Percentiles rank a stretch among this genome's conserved stretches.
These are phyloP conservation scores for Paramarasmius palmivorus DNA, from an alignment of 1,284 basidiomycete species.

Conservation along the genomic window DNA sequence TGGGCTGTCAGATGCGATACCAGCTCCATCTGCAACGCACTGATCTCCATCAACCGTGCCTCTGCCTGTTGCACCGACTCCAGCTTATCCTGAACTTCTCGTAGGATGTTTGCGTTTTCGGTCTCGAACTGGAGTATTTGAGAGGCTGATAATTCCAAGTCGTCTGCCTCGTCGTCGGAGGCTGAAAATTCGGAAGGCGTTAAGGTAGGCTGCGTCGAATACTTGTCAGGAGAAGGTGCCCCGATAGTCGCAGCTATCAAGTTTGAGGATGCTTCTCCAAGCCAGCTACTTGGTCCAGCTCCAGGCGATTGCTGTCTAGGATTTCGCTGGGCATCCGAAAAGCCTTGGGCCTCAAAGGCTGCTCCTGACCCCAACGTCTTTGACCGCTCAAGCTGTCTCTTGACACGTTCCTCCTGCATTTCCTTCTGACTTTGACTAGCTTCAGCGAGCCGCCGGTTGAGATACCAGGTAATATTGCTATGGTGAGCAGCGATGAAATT, in stretches of 20 bases:
- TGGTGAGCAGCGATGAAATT: conserved; percentile 83
- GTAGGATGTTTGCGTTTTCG: conserved; percentile 84
- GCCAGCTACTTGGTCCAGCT: conserved; percentile 46
- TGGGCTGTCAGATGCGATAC: conserved; percentile 84
- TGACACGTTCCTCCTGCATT: conserved; percentile 86
- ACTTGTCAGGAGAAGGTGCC: conserved; percentile 35
- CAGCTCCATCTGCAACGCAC: conserved; percentile 86
- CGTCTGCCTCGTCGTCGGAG: conserved; percentile 63
- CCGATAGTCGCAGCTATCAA: conserved; percentile 67
- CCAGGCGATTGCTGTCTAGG: conserved; percentile 17
- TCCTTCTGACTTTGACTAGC: conserved; percentile 79
- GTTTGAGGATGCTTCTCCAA: conserved; percentile 62
- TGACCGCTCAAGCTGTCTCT: conserved; percentile 77
- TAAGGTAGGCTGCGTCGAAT: conserved; percentile 25
- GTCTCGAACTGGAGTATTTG: conserved; percentile 91
- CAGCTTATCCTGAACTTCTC: conserved; percentile 79
- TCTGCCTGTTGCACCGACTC: conserved; percentile 89
- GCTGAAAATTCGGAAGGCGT: conserved; percentile 27
- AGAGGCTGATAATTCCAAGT: conserved; percentile 74
- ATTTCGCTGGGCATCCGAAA: conserved; percentile 31
- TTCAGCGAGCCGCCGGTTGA: conserved; percentile 76
- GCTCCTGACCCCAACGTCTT: conserved; percentile 77
- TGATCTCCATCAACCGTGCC: conserved; percentile 85
- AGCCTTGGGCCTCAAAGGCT: conserved; percentile 53
- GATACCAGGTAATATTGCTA: conserved; percentile 82